A percentile compares a stretch with the other conserved stretches of the same genome.
Evolutionary conservation across 2,329 filamentous ascomycete species (phyloP).

Genomic region (Mycogone perniciosa): DNA sequence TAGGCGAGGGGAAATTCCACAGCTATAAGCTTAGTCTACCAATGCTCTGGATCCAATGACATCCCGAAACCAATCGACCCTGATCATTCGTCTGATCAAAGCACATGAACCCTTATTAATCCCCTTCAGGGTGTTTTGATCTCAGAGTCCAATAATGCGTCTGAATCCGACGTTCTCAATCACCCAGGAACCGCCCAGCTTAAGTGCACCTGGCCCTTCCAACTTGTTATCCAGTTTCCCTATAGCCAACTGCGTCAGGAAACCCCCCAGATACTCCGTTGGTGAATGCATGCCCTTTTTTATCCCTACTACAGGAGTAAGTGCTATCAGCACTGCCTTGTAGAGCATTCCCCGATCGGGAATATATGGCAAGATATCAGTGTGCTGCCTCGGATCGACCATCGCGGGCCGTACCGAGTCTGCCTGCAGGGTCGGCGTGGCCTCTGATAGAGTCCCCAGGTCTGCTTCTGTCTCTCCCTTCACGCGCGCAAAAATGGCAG

Average conservation of each 20-base stretch:
- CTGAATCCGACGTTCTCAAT: constrained; percentile 31
- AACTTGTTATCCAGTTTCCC: constrained; percentile 26
- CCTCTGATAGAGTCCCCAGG: constrained; percentile 46
- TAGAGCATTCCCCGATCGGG: constrained; percentile 24
- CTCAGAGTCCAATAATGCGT: constrained; percentile 26
- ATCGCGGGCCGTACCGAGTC: constrained; percentile 53
- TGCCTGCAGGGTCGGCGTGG: constrained; percentile 41
- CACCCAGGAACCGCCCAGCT: constrained; percentile 30
- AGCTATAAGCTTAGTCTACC: too few relatives aligned
- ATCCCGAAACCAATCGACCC: too few relatives aligned
- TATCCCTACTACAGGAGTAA: constrained; percentile 23
- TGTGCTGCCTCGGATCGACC: constrained; percentile 46
- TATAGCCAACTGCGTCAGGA: constrained; percentile 40
- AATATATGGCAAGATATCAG: constrained; percentile 36
- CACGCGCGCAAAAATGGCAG: constrained; percentile 52
- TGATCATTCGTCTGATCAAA: too few relatives aligned
- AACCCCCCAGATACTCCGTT: constrained; percentile 37
- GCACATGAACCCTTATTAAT: too few relatives aligned
- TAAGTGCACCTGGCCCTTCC: constrained; percentile 25
- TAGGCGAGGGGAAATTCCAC: too few relatives aligned
- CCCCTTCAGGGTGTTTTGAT: too few relatives aligned
- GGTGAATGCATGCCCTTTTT: constrained; percentile 28
- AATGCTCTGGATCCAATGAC: too few relatives aligned
- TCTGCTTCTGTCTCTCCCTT: constrained; percentile 61
- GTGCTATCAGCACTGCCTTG: constrained; percentile 4